A percentile compares a stretch with the other conserved stretches of the same genome.
These are phyloP conservation scores for Auricularia cornea DNA, from an alignment of 768 basidiomycete genomes.

Conservation along the genomic window DNA sequence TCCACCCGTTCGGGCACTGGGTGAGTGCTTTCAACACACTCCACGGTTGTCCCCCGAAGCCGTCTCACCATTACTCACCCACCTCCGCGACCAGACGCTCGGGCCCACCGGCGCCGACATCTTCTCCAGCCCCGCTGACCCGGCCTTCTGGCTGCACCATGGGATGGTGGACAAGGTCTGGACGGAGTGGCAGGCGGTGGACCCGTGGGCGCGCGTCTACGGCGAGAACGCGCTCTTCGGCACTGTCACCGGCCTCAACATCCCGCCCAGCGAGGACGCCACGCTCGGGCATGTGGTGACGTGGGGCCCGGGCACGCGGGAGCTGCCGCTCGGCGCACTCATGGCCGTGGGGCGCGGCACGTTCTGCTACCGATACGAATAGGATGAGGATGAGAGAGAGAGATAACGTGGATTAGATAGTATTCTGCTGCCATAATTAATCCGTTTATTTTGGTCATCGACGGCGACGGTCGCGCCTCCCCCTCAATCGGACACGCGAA, in stretches of 20 bases:
- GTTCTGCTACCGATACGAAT: background rate
- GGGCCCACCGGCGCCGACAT: background rate
- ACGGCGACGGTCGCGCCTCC: too few relatives aligned
- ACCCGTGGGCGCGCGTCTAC: background rate
- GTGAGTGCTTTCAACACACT: too few relatives aligned
- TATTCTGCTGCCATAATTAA: too few relatives aligned
- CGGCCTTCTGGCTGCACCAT: background rate
- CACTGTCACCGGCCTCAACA: background rate
- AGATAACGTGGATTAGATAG: too few relatives aligned
- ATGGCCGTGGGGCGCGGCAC: background rate
- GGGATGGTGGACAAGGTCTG: background rate
- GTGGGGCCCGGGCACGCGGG: background rate
- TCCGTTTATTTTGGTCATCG: too few relatives aligned
- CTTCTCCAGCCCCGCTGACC: background rate
- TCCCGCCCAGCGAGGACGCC: background rate
- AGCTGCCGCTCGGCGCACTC: background rate
- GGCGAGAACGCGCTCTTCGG: background rate
- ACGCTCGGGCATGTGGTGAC: background rate
- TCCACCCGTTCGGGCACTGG: background rate
- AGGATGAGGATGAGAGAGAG: too few relatives aligned
- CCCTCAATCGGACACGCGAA: too few relatives aligned
- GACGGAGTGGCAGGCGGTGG: background rate
- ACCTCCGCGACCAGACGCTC: too few relatives aligned
- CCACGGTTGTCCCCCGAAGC: too few relatives aligned
- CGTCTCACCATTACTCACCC: too few relatives aligned